Conservation (phyloP, 345 rosid genomes). For the Populus ilicifolia region DNA sequence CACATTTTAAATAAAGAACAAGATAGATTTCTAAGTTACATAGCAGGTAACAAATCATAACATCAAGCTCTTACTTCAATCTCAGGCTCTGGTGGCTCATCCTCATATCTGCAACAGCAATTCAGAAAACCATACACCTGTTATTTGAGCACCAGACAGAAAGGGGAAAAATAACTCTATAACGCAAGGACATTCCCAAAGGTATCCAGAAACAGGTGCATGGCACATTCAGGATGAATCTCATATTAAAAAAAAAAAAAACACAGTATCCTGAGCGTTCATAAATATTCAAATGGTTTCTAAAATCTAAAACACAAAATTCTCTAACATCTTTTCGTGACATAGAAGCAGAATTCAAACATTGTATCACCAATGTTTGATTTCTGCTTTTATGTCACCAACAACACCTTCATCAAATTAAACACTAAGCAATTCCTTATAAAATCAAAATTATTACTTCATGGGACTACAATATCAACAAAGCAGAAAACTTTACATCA, state of each 20-base stretch:
- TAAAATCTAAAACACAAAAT: not conserved
- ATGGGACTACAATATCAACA: not conserved
- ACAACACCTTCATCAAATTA: not conserved
- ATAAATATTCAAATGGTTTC: not conserved
- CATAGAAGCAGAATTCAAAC: not conserved
- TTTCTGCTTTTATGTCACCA: not conserved
- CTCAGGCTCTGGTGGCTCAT: conserved; percentile 85
- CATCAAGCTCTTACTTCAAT: conserved; percentile 48
- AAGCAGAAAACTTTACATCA: not conserved
- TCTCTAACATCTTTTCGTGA: not conserved
- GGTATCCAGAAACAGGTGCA: too few species aligned
- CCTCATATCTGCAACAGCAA: conserved; percentile 52
- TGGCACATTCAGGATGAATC: too few species aligned
- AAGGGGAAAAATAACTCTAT: not conserved
- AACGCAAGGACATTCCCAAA: not conserved
- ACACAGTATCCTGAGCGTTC: not conserved
- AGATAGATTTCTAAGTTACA: not conserved
- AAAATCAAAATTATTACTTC: not conserved
- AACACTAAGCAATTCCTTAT: not conserved
- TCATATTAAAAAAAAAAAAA: too few species aligned
- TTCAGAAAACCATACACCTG: not conserved
- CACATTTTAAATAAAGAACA: not conserved
- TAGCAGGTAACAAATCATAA: not conserved
- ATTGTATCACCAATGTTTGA: not conserved
- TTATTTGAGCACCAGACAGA: not conserved